Evolutionary conservation across 163 green algal genomes (phyloP).

Genomic region (Chlorella variabilis): DNA sequence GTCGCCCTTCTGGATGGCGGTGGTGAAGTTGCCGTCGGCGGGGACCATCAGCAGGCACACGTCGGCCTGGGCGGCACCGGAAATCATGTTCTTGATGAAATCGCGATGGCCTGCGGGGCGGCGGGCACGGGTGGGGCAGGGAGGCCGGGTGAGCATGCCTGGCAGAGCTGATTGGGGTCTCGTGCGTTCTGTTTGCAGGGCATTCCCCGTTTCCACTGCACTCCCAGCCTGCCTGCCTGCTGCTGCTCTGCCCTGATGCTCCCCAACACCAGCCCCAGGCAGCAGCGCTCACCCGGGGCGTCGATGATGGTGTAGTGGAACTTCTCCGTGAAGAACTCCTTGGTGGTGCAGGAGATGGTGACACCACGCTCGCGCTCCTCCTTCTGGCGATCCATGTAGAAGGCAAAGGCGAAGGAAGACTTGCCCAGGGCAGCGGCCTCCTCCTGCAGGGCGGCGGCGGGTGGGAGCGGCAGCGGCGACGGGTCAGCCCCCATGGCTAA

Average conservation of each 20-base stretch:
- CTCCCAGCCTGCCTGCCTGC: background rate
- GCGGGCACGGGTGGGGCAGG: background rate
- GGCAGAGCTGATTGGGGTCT: no score
- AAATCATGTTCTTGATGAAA: conserved; percentile 99
- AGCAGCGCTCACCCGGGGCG: conserved; percentile 75
- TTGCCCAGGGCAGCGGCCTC: conserved; percentile 98
- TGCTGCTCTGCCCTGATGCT: background rate
- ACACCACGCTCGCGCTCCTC: conserved; percentile 99
- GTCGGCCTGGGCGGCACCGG: conserved; percentile 96
- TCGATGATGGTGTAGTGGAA: conserved; percentile 99
- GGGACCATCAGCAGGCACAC: conserved; percentile 90
- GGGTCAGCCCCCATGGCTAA: no score
- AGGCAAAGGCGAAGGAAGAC: conserved; percentile 92
- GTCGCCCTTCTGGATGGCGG: conserved; percentile 95
- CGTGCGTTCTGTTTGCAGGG: no score
- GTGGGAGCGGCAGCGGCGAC: background rate
- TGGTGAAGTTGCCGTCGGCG: conserved; percentile 85
- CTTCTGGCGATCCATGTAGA: conserved; percentile 97
- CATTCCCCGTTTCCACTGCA: background rate
- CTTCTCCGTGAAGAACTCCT: conserved; percentile 85
- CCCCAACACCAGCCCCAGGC: background rate
- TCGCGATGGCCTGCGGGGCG: conserved; percentile 85
- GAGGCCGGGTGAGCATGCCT: no score
- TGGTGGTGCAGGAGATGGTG: conserved; percentile 93
- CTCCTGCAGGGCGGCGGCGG: conserved; percentile 59